phyloP scores from a whole-genome alignment of 148 eudicot genomes.

The Limonium bicolor region DNA sequence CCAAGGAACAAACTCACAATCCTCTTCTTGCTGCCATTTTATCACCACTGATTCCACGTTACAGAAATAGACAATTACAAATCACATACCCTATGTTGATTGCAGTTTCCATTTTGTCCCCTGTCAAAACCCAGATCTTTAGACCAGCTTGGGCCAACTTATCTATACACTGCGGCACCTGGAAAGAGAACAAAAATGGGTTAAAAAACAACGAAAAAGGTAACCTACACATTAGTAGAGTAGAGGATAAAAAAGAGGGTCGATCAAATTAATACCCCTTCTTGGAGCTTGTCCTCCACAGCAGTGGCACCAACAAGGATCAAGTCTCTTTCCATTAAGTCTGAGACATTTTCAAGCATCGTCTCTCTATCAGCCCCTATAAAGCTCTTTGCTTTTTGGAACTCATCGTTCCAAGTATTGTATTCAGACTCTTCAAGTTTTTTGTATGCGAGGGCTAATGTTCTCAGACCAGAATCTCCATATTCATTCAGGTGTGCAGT shows the following conservation, averaged over 20 bases:
- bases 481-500: conserved; percentile 76
- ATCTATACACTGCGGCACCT: conserved; percentile 98
- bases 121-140: conserved; percentile 97
- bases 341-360: conserved; percentile 62
- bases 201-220: not conserved
- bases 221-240: not conserved
- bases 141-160: conserved; percentile 98
- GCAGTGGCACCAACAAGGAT: conserved; percentile 96
- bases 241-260: too few species aligned
- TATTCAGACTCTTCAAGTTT: conserved; percentile 68
- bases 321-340: conserved; percentile 76
- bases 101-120: conserved; percentile 99
- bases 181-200: conserved; percentile 7
- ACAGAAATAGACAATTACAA: not conserved
- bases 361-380: conserved; percentile 71
- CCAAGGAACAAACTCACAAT: too few species aligned
- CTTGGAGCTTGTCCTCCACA: conserved; percentile 90
- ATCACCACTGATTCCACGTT: not conserved
- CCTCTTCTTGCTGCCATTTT: too few species aligned
- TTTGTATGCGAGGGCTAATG: conserved; percentile 75
- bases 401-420: conserved; percentile 69
- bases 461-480: conserved; percentile 86
- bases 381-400: conserved; percentile 56
- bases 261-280: conserved; percentile 38
- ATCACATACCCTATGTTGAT: conserved; percentile 84